These are phyloP conservation scores for Heritiera fomes DNA, from an alignment of 345 rosid species.

Conservation along the genomic window DNA sequence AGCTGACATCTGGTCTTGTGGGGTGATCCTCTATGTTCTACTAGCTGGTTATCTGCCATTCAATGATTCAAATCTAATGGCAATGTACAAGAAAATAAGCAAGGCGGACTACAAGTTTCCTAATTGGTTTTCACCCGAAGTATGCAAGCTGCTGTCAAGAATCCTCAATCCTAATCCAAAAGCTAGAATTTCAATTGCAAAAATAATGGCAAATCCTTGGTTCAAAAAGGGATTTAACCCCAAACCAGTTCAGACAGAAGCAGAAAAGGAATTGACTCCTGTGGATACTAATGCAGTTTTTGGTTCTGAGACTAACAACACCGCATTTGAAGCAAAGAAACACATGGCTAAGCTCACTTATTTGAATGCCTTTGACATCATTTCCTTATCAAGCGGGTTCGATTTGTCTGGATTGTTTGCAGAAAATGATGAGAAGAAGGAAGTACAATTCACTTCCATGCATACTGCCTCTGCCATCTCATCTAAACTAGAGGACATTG, in stretches of 20 bases:
- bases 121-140: conserved; percentile 16
- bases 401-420: conserved; percentile 16
- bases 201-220: conserved; percentile 17
- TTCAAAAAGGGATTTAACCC: conserved; percentile 24
- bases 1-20: conserved; percentile 21
- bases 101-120: conserved; percentile 18
- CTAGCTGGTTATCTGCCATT: conserved; percentile 22
- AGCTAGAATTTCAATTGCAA: conserved; percentile 15
- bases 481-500: conserved; percentile 15
- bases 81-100: conserved; percentile 19
- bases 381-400: conserved; percentile 11
- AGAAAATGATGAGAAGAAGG: conserved; percentile 9
- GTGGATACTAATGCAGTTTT: conserved; percentile 19
- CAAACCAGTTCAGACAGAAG: conserved; percentile 25
- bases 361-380: conserved; percentile 21
- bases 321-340: conserved; percentile 16
- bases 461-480: conserved; percentile 5
- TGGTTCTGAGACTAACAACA: conserved; percentile 5
- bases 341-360: not conserved
- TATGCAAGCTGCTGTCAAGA: conserved; percentile 14
- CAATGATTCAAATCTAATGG: conserved; percentile 17
- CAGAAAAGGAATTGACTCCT: conserved; percentile 34
- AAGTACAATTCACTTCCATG: conserved; percentile 10
- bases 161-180: conserved; percentile 17
- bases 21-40: conserved; percentile 20